Base-by-base conservation (phyloP, 164 flowering plant species). In the Chimonanthus salicifolius region DNA sequence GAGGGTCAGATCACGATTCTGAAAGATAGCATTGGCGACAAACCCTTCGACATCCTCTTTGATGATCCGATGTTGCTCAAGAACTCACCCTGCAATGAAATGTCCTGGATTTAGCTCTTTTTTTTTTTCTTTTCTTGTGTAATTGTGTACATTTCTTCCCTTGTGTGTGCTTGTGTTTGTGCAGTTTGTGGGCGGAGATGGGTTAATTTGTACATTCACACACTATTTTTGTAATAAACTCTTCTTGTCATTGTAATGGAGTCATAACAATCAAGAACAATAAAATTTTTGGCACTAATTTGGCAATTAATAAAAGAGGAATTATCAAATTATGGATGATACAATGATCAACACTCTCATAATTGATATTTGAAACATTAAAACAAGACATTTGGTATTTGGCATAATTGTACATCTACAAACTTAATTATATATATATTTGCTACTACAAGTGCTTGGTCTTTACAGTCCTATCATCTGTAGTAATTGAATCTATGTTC, bases 1-100 rank as follows among this genome's bases (percentile, higher is more conserved):
- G 99, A 95, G 81, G 99, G 99, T 58, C 92, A 95, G 78, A 92
- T 95, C 16, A 83, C 93, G 62, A 93, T 95, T 33, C 76, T 95
- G 10, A 89, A 83, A 78, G 99, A 95, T 78, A 76, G 81, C 62
- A n/a, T 89, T 5, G 83, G 80, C 2, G 82, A 74, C 64, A 86
- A 78, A 74, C 83, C 85, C 3, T 86, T 84, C 44, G 90, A 89
- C 76, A 87, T 91, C 15, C 89, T 94, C 68, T 77, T 81, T 20
- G 16, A 54, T 15, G 84, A 87, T 76, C 88, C 91, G 6, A 84
- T 80, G 54, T 80, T 74, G 0, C 58, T 69, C 15, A 71, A 73
- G 49, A 88, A 5, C 83, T 88, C 58, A 13, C 75, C 65, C 76
- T 88, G 47, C 69, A 80, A 67, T 87, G 77, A 86, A 68, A 13